Evolutionary conservation across 768 basidiomycete species (phyloP).

Genomic region (Pleurotus citrinopileatus): DNA sequence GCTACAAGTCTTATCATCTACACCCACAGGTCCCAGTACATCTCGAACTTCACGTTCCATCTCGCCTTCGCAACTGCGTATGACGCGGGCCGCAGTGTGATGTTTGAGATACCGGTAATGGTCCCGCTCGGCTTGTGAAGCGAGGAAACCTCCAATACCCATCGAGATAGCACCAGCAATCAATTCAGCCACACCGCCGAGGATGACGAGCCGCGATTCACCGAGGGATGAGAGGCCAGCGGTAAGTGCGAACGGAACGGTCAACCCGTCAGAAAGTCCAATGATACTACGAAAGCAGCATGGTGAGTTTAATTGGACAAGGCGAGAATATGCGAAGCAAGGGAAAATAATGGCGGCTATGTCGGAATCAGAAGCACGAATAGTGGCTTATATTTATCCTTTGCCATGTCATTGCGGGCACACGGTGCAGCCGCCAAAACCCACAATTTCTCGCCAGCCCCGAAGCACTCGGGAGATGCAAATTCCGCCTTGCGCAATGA

Average conservation of each 20-base stretch:
- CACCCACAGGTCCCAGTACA: constrained; percentile 85
- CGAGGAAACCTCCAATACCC: constrained; percentile 98
- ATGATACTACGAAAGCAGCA: constrained; percentile 55
- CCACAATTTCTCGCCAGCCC: too few relatives aligned
- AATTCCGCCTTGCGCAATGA: background rate
- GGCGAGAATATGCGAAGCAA: background rate
- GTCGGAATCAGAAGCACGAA: constrained; percentile 7
- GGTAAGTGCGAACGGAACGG: constrained; percentile 88
- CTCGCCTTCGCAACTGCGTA: constrained; percentile 87
- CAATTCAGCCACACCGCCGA: constrained; percentile 94
- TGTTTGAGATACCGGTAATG: constrained; percentile 82
- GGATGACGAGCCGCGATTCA: constrained; percentile 85
- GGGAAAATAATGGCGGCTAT: background rate
- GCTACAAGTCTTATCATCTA: constrained; percentile 78
- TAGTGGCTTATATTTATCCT: background rate
- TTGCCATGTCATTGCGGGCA: too few relatives aligned
- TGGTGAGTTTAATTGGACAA: background rate
- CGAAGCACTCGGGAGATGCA: too few relatives aligned
- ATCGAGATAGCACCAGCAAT: constrained; percentile 96
- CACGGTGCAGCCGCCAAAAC: too few relatives aligned
- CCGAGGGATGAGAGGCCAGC: constrained; percentile 90
- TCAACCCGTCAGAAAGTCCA: constrained; percentile 87
- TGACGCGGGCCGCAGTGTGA: constrained; percentile 78
- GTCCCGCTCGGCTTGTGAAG: constrained; percentile 95
- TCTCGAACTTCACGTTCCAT: constrained; percentile 94